Base-by-base conservation (phyloP, 2,329 filamentous ascomycete species). In the Verticillium nonalfalfae region DNA sequence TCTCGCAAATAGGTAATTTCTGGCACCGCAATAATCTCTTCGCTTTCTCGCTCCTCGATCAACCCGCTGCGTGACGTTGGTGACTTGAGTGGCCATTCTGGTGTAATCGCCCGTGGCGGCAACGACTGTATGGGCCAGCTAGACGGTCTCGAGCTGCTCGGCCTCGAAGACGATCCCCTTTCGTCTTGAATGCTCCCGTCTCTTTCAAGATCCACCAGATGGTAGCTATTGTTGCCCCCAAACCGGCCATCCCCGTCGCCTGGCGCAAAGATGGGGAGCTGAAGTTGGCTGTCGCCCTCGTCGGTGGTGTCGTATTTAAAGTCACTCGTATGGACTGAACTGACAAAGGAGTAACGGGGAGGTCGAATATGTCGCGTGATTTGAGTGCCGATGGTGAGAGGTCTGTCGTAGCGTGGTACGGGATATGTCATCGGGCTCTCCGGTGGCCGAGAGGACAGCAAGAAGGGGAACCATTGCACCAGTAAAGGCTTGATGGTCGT, bases 401-500 rank as follows among this genome's bases (percentile, higher is more conserved):
- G 66, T 11, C 66, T 58, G 10, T 62, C 18, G 60, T 65, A 64
- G 5, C 45, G 21, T 21, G 36, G 21, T 40, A 57, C 10, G 56
- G 36, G 36, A 56, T 59, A 18, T 10, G 13, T 18, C n/a, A 26
- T 21, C 3, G 45, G 45, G 31, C 50, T 38, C 35, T 26, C 45
- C 35, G 39, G 54, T 18, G 45, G 60, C 9, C 31, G 39, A 52
- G 55, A 65, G 57, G 36, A 58, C 7, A 18, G 7, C 15, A 52
- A 52, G n/a, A 14, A 34, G 15, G 65, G 65, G 7, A 77, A 76
- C 59, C 72, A 67, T 38, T 70, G 75, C 36, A 76, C 74, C 35
- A 74, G 65, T 14, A 76, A 68, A 1, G 75, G 75, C 56, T 76
- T 76, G 11, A 76, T 68, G 7, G 74, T 75, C 60, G 74, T 73